These are phyloP conservation scores for Urtica urens DNA, from an alignment of 306 rosid genomes.

Conservation along the genomic window DNA sequence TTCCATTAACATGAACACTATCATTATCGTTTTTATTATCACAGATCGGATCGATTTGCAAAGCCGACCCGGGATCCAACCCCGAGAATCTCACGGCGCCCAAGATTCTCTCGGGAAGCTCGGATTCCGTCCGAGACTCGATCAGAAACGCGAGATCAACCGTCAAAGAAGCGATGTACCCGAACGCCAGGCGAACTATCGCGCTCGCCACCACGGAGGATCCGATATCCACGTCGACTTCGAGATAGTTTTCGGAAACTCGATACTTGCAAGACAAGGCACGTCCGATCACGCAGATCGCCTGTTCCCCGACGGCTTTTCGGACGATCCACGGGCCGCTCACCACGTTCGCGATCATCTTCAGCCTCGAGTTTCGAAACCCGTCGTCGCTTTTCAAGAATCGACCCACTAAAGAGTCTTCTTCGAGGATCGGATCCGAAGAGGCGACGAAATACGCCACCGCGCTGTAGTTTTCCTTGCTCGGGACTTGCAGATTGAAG, in stretches of 20 bases:
- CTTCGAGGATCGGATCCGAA: conserved; percentile 35
- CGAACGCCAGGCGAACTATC: conserved; percentile 72
- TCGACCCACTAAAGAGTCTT: conserved; percentile 57
- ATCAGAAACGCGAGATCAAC: conserved; percentile 81
- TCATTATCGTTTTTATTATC: no score
- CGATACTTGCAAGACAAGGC: conserved; percentile 52
- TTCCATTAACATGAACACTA: no score
- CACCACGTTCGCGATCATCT: conserved; percentile 72
- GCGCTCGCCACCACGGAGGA: conserved; percentile 86
- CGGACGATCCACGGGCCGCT: conserved; percentile 88
- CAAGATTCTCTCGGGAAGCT: conserved; percentile 69
- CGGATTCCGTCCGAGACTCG: conserved; percentile 59
- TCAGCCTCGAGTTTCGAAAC: conserved; percentile 69
- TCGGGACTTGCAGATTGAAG: conserved; percentile 73
- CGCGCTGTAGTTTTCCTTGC: conserved; percentile 60
- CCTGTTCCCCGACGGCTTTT: conserved; percentile 89
- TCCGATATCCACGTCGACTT: conserved; percentile 86
- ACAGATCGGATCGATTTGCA: conserved; percentile 34
- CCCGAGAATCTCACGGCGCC: conserved; percentile 69
- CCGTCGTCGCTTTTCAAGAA: conserved; percentile 67
- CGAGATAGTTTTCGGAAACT: conserved; percentile 47
- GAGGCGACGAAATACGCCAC: conserved; percentile 51
- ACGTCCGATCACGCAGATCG: conserved; percentile 74
- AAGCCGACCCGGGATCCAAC: conserved; percentile 62
- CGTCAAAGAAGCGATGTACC: conserved; percentile 56